Conservation (phyloP, 768 basidiomycete genomes). For the Podaxis carcinomalis region DNA sequence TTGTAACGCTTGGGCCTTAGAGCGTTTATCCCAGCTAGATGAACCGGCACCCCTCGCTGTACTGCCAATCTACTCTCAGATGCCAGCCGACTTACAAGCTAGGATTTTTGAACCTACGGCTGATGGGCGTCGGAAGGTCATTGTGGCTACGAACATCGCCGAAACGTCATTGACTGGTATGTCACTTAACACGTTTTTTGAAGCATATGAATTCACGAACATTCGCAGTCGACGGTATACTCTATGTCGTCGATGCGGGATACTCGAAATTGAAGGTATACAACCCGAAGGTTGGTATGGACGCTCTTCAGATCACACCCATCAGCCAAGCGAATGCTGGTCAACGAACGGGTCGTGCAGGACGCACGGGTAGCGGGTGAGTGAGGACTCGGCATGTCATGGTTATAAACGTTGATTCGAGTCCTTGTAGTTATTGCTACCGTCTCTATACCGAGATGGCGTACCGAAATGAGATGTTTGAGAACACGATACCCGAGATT, state of each 20-base stretch:
- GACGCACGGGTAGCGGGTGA: constrained; percentile 92
- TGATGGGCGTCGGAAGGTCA: constrained; percentile 94
- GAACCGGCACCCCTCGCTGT: constrained; percentile 85
- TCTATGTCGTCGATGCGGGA: constrained; percentile 94
- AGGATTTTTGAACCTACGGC: constrained; percentile 94
- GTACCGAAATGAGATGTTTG: constrained; percentile 91
- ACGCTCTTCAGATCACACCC: constrained; percentile 96
- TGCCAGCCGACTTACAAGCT: constrained; percentile 98
- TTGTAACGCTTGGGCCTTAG: constrained; percentile 33
- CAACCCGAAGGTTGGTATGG: constrained; percentile 99
- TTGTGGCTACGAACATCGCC: constrained; percentile 98
- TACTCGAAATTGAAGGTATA: constrained; percentile 99
- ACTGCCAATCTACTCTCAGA: constrained; percentile 98
- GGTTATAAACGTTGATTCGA: background rate
- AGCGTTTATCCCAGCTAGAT: constrained; percentile 88
- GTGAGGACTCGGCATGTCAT: constrained; percentile 20
- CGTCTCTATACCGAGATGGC: constrained; percentile 97
- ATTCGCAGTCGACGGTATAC: constrained; percentile 85
- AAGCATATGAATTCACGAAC: background rate
- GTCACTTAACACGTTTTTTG: background rate
- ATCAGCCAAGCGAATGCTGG: constrained; percentile 98
- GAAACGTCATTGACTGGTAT: constrained; percentile 93
- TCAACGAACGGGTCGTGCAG: constrained; percentile 94
- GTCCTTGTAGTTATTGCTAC: constrained; percentile 74
- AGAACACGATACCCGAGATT: constrained; percentile 96